Conservation (phyloP, 1,139 yeast genomes). For the Sugiyamaella sp. region DNA sequence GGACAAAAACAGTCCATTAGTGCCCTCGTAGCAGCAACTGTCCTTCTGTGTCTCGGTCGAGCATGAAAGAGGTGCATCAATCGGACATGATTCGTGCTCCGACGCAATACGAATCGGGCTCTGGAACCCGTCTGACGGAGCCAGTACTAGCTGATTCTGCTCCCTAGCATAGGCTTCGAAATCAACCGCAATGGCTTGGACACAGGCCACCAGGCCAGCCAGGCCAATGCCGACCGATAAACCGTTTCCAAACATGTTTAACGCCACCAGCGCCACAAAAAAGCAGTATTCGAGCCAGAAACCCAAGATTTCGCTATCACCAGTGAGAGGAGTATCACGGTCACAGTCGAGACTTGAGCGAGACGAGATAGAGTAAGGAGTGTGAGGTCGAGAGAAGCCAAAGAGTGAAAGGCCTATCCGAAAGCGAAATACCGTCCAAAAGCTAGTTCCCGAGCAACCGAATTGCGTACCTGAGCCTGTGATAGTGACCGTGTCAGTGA, state of each 20-base stretch:
- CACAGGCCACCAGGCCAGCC: neutral
- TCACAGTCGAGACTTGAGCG: no score
- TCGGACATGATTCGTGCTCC: conserved; percentile 55
- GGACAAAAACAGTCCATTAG: conserved; percentile 81
- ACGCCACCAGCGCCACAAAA: neutral
- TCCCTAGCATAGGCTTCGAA: conserved; percentile 6
- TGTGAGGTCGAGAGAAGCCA: no score
- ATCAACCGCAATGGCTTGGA: conserved; percentile 10
- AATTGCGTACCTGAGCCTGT: no score
- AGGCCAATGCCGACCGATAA: neutral
- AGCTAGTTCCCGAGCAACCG: no score
- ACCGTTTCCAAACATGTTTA: neutral
- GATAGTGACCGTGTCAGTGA: no score
- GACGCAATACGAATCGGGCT: conserved; percentile 19
- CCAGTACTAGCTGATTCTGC: neutral
- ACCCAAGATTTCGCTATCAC: no score
- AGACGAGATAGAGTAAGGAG: no score
- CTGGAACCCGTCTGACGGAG: conserved; percentile 1
- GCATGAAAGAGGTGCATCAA: conserved; percentile 70
- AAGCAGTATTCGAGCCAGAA: no score
- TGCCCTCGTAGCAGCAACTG: conserved; percentile 85
- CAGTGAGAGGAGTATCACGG: no score
- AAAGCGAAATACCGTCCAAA: no score
- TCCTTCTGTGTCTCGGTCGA: conserved; percentile 39
- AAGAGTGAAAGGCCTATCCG: no score